Conservation (phyloP, 352 stramenopile genomes). For the Globisporangium splendens region DNA sequence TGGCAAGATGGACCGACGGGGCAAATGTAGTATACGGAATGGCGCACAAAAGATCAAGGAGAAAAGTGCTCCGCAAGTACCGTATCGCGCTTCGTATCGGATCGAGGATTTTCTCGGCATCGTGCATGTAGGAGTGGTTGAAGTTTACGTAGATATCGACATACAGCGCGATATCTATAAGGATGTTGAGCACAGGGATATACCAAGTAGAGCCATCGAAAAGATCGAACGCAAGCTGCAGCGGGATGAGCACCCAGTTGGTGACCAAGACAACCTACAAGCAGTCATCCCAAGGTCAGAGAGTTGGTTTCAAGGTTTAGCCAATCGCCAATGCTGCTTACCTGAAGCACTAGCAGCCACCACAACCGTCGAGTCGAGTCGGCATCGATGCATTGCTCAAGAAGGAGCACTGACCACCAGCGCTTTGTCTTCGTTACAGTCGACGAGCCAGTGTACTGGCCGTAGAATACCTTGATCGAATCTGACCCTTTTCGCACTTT, state of each 20-base stretch:
- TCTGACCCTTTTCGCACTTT: constrained; percentile 11
- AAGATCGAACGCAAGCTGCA: constrained; percentile 51
- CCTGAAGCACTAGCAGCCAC: constrained; percentile 44
- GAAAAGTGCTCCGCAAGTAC: constrained; percentile 36
- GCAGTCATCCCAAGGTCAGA: background rate
- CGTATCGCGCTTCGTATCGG: constrained; percentile 27
- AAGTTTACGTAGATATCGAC: constrained; percentile 58
- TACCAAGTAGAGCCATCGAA: constrained; percentile 29
- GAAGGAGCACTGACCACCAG: constrained; percentile 18
- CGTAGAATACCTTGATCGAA: constrained; percentile 17
- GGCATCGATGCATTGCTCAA: constrained; percentile 39
- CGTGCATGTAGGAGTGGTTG: constrained; percentile 42
- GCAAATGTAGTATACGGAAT: constrained; percentile 41
- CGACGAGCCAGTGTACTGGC: constrained; percentile 10
- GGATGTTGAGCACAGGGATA: constrained; percentile 21
- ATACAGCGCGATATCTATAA: constrained; percentile 30
- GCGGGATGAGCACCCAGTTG: constrained; percentile 47
- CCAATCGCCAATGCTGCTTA: constrained; percentile 2
- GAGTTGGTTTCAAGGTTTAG: background rate
- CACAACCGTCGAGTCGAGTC: constrained; percentile 39
- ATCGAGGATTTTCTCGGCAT: constrained; percentile 56
- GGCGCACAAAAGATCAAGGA: constrained; percentile 38
- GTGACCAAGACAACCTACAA: constrained; percentile 21
- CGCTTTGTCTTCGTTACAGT: background rate
- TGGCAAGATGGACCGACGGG: constrained; percentile 20